These are phyloP conservation scores for Ophiostoma pallidulum DNA, from an alignment of 2,329 filamentous ascomycete genomes.

Conservation along the genomic window DNA sequence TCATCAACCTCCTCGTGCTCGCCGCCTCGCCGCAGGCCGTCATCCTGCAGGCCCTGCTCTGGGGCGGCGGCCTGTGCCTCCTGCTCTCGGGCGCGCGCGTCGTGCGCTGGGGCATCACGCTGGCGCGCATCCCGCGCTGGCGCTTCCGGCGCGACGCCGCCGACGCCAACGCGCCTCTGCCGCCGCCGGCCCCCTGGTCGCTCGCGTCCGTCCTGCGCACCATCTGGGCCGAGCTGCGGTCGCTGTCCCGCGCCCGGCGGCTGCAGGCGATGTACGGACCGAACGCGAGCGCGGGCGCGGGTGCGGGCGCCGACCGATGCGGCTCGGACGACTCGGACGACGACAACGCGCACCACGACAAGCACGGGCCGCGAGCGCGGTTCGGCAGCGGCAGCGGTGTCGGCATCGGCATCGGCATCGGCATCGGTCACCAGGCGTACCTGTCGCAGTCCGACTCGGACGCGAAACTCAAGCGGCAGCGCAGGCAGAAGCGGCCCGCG, in stretches of 20 bases:
- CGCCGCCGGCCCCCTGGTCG: slow-evolving; percentile 19
- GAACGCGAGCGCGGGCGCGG: too few relatives aligned
- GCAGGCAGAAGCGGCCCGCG: too few relatives aligned
- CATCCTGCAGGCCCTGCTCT: slow-evolving; percentile 77
- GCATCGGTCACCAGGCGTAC: too few relatives aligned
- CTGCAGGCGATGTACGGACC: slow-evolving; percentile 27
- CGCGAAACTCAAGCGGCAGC: too few relatives aligned
- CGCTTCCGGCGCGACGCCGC: slow-evolving; percentile 57
- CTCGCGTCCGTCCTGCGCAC: slow-evolving; percentile 21
- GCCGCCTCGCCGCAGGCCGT: slow-evolving; percentile 72
- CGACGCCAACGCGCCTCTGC: slow-evolving; percentile 26
- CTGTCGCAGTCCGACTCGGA: not conserved
- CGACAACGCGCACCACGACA: slow-evolving; percentile 23
- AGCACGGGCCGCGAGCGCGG: too few relatives aligned
- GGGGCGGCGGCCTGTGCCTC: slow-evolving; percentile 69
- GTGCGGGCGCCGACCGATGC: too few relatives aligned
- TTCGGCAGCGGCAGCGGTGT: too few relatives aligned
- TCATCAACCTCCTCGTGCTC: slow-evolving; percentile 74
- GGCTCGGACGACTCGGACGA: slow-evolving; percentile 25
- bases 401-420: slow-evolving; percentile 18
- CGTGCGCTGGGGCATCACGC: slow-evolving; percentile 71
- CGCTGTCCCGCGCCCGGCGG: slow-evolving; percentile 17
- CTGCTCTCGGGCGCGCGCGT: slow-evolving; percentile 65
- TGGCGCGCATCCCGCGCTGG: slow-evolving; percentile 87
- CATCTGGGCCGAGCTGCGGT: slow-evolving; percentile 28